Base-by-base conservation (phyloP, 2,329 filamentous ascomycete species). In the Diaporthe amygdali region DNA sequence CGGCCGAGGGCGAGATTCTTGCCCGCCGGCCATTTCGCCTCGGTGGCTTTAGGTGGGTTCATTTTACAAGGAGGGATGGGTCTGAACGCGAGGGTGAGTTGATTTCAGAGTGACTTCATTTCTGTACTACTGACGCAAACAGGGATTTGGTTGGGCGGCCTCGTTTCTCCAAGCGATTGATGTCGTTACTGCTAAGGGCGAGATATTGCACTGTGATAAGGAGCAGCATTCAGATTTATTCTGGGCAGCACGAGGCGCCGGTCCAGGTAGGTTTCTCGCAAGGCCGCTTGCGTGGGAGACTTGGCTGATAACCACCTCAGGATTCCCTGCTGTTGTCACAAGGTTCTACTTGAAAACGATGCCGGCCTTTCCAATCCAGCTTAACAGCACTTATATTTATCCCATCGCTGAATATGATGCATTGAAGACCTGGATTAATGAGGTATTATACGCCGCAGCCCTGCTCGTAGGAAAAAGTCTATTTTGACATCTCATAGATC, bases 41-140 rank as follows among this genome's bases (percentile, higher is more conserved):
- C 22, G 2, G 55, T 59, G 12, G 55, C 55, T 5, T 44, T 59
- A 37, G 55, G 55, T 1, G 55, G 37, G 15, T 59, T 59, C 2
- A 7, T 59, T 2, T 59, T 59, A 30, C 55, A 59, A n/a, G 55
- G 55, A 9, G 55, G 55, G 4, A 59, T 59, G 55, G 55, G 55
- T 15, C 15, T 59, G 2, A 59, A 59, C 7, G 55, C 37, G 2
- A 59, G 55, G 37, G 55, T 59, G 25, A 59, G 22, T 1, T 2
- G 37, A 8, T 5, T 30, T 5, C 5, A 22, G 9, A 7, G 1
- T 2, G 2, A 7, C 14, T 8, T 5, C 1, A 14, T 1, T 37
- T 15, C 12, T 0, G n/a, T 25, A 5, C 12, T 8, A 4, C 32
- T 55, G 2, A 55, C 52, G 32, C 15, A 0, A 2, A 3, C 27